These are phyloP conservation scores for Wallemia mellicola DNA, from an alignment of 1,284 basidiomycete genomes.

Conservation along the genomic window DNA sequence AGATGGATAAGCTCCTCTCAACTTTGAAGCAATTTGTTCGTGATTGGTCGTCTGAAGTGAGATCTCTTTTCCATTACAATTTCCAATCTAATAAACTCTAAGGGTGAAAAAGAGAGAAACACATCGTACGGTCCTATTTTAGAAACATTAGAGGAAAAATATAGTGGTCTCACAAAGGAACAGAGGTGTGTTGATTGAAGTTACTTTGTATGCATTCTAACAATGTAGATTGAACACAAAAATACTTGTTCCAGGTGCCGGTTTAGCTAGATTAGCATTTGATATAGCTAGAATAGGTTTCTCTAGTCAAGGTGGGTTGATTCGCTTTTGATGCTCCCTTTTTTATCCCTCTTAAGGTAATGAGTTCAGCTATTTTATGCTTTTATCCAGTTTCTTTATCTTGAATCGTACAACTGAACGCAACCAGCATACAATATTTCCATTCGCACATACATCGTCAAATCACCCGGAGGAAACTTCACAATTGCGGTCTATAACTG, in stretches of 20 bases:
- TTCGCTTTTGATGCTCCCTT: not conserved
- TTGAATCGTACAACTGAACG: slow-evolving; percentile 42
- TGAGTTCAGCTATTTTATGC: slow-evolving; percentile 81
- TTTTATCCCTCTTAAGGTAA: slow-evolving; percentile 42
- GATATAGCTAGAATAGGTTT: slow-evolving; percentile 50
- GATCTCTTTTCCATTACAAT: slow-evolving; percentile 3
- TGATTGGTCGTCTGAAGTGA: slow-evolving; percentile 61
- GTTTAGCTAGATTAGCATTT: slow-evolving; percentile 53
- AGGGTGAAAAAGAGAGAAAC: slow-evolving; percentile 48
- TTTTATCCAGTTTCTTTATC: slow-evolving; percentile 50
- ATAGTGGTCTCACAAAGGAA: slow-evolving; percentile 23
- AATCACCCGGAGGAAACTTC: slow-evolving; percentile 31
- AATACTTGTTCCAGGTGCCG: slow-evolving; percentile 64
- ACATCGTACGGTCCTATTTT: slow-evolving; percentile 48
- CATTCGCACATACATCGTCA: slow-evolving; percentile 67
- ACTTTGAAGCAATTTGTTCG: slow-evolving; percentile 69
- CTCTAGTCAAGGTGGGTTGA: slow-evolving; percentile 4
- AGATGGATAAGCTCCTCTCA: slow-evolving; percentile 62
- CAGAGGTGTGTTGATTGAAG: slow-evolving; percentile 20
- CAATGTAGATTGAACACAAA: slow-evolving; percentile 18
- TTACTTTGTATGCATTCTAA: not conserved
- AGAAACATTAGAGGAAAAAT: slow-evolving; percentile 35
- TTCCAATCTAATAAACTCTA: too few species aligned
- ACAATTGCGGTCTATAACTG: slow-evolving; percentile 32
- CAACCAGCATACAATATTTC: slow-evolving; percentile 42